These are phyloP conservation scores for Candida schatavii DNA, from an alignment of 805 yeast genomes.

Conservation along the genomic window DNA sequence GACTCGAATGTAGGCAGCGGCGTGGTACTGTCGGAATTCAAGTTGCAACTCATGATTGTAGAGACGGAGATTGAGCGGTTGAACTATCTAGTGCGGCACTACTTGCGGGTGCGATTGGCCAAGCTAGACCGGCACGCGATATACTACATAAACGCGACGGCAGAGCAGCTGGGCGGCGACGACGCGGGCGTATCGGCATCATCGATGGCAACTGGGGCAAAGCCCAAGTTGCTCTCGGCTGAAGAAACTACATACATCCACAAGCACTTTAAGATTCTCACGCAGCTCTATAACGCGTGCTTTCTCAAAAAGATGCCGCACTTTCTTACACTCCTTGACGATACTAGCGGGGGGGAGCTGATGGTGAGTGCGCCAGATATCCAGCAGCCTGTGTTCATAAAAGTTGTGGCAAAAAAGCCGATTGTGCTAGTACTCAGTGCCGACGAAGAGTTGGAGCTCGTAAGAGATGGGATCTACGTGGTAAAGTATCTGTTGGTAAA, in stretches of 20 bases:
- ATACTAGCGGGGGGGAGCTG: constrained; percentile 51
- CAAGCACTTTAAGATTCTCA: constrained; percentile 60
- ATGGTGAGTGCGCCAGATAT: constrained; percentile 83
- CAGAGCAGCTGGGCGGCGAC: constrained; percentile 26
- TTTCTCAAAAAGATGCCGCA: constrained; percentile 69
- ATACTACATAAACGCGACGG: constrained; percentile 45
- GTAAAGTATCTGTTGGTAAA: constrained; percentile 55
- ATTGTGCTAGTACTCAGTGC: constrained; percentile 25
- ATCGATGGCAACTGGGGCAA: constrained; percentile 17
- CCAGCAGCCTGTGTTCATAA: constrained; percentile 73
- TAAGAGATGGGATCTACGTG: constrained; percentile 68
- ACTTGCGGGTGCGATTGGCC: constrained; percentile 69
- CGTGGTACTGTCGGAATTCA: constrained; percentile 49
- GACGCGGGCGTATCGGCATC: no score
- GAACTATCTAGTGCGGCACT: constrained; percentile 76
- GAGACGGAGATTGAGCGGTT: constrained; percentile 91
- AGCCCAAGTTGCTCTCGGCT: constrained; percentile 42
- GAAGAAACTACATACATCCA: constrained; percentile 68
- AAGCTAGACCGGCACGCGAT: constrained; percentile 73
- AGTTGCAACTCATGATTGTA: constrained; percentile 75
- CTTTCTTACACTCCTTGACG: constrained; percentile 71
- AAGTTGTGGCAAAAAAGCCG: constrained; percentile 35
- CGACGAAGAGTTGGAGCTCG: constrained; percentile 55
- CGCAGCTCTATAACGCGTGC: constrained; percentile 62
- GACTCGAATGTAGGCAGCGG: constrained; percentile 46